Evolutionary conservation across 2,329 filamentous ascomycete genomes (phyloP), one percentile per base, ranked within the genome.

Genomic region (Xylariaceae sp.): DNA sequence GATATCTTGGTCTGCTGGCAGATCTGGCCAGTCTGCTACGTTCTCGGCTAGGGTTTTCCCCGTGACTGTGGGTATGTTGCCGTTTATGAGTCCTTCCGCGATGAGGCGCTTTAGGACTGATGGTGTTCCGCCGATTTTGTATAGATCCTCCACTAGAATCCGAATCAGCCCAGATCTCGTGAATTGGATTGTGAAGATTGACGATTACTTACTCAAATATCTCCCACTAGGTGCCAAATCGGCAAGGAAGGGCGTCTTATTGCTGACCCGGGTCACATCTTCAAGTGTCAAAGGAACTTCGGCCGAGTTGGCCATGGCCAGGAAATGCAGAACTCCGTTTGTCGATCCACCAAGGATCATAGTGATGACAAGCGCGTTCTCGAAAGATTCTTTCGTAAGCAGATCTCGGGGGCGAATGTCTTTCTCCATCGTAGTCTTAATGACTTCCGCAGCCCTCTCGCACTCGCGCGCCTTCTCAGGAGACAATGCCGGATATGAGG

Each of bases 301-400:
- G 34, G 90, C 91, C 0, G 89, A 89, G 65, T 88, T 87, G 39
- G 91, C 91, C 87, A 96, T 96, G 61, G 91, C 91, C 44, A 96
- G 82, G 66, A 95, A 86, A 69, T 96, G 91, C 49, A 96, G 79
- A 3, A 96, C 89, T 33, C 88, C 89, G 69, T 96, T 96, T 50
- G 91, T 96, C 46, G 86, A 90, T 48, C 91, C 91, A 48, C 91
- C 91, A n/a, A 96, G 79, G 2, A 89, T 87, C 89, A 95, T 96
- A 68, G 90, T 94, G 70, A 96, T 83, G 1, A 93, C 88, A 17
- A 96, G 78, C 1, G 91, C 91, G 66, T 96, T 96, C 69, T 96
- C 89, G 55, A 96, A 93, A 0, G 89, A 83, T 1, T 80, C 80
- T 58, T 88, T 89, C 4, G 89, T 95, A 61, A 96, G 76, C 31